Percentiles rank a stretch among this genome's conserved stretches.
Evolutionary conservation across 1,284 basidiomycete genomes (phyloP).

Genomic region (Heterobasidion occidentale): DNA sequence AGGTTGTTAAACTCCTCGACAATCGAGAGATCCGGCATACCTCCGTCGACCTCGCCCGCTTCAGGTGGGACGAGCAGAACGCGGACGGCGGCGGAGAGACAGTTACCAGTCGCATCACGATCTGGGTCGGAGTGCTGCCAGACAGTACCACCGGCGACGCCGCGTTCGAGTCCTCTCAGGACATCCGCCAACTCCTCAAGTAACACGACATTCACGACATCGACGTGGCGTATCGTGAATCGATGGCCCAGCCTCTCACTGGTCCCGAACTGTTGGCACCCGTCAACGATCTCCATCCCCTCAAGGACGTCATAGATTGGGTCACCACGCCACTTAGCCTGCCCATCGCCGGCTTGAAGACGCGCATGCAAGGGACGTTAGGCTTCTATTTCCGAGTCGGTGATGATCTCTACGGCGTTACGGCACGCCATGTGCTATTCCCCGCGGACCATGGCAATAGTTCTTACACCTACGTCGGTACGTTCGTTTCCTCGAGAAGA

Average conservation of each 20-base stretch:
- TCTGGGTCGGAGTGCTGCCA: slow-evolving; percentile 32
- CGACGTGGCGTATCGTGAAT: slow-evolving; percentile 29
- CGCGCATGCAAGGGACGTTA: slow-evolving; percentile 23
- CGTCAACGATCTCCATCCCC: slow-evolving; percentile 19
- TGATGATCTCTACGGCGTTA: slow-evolving; percentile 25
- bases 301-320: slow-evolving; percentile 25
- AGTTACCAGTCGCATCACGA: slow-evolving; percentile 21
- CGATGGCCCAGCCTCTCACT: slow-evolving; percentile 12
- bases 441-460: slow-evolving; percentile 15
- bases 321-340: slow-evolving; percentile 26
- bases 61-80: slow-evolving; percentile 20
- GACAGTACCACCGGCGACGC: slow-evolving; percentile 21
- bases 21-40: slow-evolving; percentile 14
- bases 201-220: slow-evolving; percentile 17
- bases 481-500: slow-evolving; percentile 17
- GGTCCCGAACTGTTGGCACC: slow-evolving; percentile 25
- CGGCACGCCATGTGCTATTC: slow-evolving; percentile 27
- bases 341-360: slow-evolving; percentile 20
- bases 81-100: slow-evolving; percentile 11
- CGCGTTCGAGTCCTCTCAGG: slow-evolving; percentile 21
- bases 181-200: slow-evolving; percentile 16
- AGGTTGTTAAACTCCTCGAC: slow-evolving; percentile 21
- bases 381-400: slow-evolving; percentile 27
- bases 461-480: slow-evolving; percentile 21
- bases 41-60: slow-evolving; percentile 24